Conservation (phyloP, 352 stramenopile genomes). For the Pythium plurisporium region DNA sequence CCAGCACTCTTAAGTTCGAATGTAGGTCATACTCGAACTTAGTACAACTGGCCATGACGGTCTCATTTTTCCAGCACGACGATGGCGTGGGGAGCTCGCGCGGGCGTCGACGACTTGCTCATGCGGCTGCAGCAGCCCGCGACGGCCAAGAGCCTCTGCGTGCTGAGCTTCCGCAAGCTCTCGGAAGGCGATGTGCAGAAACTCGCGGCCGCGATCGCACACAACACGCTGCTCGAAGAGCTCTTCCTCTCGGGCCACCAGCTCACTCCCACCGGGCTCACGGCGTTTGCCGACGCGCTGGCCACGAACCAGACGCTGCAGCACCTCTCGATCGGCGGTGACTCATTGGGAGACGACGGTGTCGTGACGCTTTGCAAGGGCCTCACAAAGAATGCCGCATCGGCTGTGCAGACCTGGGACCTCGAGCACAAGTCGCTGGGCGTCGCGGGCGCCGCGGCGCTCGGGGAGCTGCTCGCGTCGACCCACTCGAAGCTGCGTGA, state of each 20-base stretch:
- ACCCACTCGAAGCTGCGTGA: slow-evolving; percentile 37
- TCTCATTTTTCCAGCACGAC: slow-evolving; percentile 7
- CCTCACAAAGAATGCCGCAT: slow-evolving; percentile 48
- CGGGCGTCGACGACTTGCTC: slow-evolving; percentile 71
- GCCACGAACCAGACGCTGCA: slow-evolving; percentile 61
- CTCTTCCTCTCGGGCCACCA: slow-evolving; percentile 75
- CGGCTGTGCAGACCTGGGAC: slow-evolving; percentile 55
- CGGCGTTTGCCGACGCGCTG: slow-evolving; percentile 62
- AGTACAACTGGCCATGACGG: not conserved
- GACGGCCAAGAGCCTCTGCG: slow-evolving; percentile 62
- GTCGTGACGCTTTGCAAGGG: slow-evolving; percentile 42
- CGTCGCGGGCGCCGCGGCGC: slow-evolving; percentile 32
- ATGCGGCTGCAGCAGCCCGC: slow-evolving; percentile 54
- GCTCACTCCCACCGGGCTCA: slow-evolving; percentile 34
- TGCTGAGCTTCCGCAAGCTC: slow-evolving; percentile 69
- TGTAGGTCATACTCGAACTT: not conserved
- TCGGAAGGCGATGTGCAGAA: slow-evolving; percentile 43
- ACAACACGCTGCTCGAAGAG: slow-evolving; percentile 61
- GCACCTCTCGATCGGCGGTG: slow-evolving; percentile 61
- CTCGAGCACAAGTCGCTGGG: slow-evolving; percentile 69
- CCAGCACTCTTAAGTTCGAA: not conserved
- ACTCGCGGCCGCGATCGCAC: slow-evolving; percentile 47
- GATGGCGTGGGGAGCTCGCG: slow-evolving; percentile 75
- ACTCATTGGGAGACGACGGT: slow-evolving; percentile 48
- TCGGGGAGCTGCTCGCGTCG: slow-evolving; percentile 48